phyloP scores from a whole-genome alignment of 1,139 yeast genomes.

The Diutina siamensis region DNA sequence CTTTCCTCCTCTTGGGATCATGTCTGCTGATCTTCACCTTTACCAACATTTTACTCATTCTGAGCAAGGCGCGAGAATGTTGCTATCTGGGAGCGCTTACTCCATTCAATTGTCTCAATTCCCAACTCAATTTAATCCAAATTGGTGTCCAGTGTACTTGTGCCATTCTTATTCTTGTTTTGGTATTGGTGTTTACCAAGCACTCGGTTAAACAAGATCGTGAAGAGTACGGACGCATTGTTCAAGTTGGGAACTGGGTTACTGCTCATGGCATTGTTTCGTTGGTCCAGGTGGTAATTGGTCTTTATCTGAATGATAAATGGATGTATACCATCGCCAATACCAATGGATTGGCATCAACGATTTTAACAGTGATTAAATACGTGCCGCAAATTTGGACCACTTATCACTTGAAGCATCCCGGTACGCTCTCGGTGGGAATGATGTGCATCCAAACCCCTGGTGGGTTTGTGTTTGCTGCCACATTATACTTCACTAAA shows the following conservation, averaged over 20 bases:
- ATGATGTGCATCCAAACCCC: slow-evolving; percentile 89
- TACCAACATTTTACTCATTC: slow-evolving; percentile 54
- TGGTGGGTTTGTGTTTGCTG: slow-evolving; percentile 74
- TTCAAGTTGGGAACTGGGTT: slow-evolving; percentile 29
- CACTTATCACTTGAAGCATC: slow-evolving; percentile 57
- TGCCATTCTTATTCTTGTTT: slow-evolving; percentile 47
- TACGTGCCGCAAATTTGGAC: slow-evolving; percentile 74
- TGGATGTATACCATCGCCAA: slow-evolving; percentile 37
- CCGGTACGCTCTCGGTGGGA: slow-evolving; percentile 69
- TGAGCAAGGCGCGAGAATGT: slow-evolving; percentile 43
- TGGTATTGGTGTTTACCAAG: slow-evolving; percentile 39
- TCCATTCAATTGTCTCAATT: slow-evolving; percentile 52
- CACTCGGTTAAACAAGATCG: slow-evolving; percentile 36
- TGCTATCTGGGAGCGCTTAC: slow-evolving; percentile 31
- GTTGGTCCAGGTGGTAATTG: slow-evolving; percentile 22
- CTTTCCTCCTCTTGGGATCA: slow-evolving; percentile 62
- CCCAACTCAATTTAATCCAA: slow-evolving; percentile 61
- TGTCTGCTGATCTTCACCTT: slow-evolving; percentile 61
- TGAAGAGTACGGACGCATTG: slow-evolving; percentile 31
- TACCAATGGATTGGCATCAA: slow-evolving; percentile 50
- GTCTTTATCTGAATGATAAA: slow-evolving; percentile 14
- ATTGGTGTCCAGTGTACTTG: slow-evolving; percentile 58
- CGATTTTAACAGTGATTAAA: slow-evolving; percentile 54
- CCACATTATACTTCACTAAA: slow-evolving; percentile 55
- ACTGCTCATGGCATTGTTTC: slow-evolving; percentile 25